These are phyloP conservation scores for Penicillium sp. DNA, from an alignment of 2,329 filamentous ascomycete genomes.

Conservation along the genomic window DNA sequence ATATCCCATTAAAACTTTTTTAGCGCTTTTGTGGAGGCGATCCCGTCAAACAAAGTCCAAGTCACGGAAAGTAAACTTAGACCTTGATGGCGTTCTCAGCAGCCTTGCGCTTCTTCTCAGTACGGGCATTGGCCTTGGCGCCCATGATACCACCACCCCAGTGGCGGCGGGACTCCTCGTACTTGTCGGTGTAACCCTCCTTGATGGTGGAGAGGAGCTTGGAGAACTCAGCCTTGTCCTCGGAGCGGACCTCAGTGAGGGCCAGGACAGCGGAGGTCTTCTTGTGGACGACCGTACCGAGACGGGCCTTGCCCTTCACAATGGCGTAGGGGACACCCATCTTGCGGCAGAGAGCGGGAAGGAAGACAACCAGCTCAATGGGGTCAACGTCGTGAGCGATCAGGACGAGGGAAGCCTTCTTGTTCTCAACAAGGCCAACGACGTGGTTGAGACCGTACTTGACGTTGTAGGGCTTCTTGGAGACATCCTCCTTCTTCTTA, in stretches of 20 bases:
- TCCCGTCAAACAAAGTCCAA: conserved; percentile 29
- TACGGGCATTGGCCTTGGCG: conserved; percentile 78
- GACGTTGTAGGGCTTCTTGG: conserved; percentile 99
- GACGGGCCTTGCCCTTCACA: conserved; percentile 99
- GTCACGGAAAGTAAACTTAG: conserved; percentile 55
- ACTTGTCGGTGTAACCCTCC: conserved; percentile 96
- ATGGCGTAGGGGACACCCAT: conserved; percentile 99
- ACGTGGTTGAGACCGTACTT: conserved; percentile 99
- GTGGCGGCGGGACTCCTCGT: conserved; percentile 84
- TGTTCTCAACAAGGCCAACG: conserved; percentile 95
- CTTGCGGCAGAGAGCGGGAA: conserved; percentile 98
- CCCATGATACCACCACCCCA: conserved; percentile 99
- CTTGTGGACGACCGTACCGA: conserved; percentile 99
- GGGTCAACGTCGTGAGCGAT: conserved; percentile 99
- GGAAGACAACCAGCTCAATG: conserved; percentile 99
- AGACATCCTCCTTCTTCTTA: conserved; percentile 99
- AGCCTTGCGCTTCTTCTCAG: conserved; percentile 91
- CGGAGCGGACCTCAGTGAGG: conserved; percentile 91
- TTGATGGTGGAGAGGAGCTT: conserved; percentile 97
- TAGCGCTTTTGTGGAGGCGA: conserved; percentile 23
- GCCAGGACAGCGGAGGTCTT: conserved; percentile 98
- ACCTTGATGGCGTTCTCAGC: conserved; percentile 96
- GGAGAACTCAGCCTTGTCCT: conserved; percentile 97
- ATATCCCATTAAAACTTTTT: conserved; percentile 27
- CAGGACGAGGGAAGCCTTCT: conserved; percentile 97